Evolutionary conservation across 1,284 basidiomycete genomes (phyloP).

Genomic region (Heterobasidion annosum): DNA sequence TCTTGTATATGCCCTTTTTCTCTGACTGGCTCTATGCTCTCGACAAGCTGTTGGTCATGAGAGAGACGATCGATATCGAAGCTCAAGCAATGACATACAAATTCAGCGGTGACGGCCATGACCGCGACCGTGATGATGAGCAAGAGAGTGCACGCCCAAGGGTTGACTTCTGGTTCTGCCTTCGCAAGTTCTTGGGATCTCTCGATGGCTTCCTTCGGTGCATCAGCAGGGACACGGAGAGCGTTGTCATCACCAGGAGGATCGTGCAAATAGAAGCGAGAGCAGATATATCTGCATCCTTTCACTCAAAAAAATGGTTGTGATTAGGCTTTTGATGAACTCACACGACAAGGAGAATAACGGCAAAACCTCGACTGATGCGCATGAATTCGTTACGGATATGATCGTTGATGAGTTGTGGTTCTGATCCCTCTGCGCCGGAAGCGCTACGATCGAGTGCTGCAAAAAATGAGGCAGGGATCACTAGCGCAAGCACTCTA

Average conservation of each 20-base stretch:
- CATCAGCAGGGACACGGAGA: slow-evolving; percentile 29
- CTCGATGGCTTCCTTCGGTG: slow-evolving; percentile 31
- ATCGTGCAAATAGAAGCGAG: slow-evolving; percentile 58
- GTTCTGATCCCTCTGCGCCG: slow-evolving; percentile 14
- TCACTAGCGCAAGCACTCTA: slow-evolving; percentile 51
- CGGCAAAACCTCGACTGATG: slow-evolving; percentile 53
- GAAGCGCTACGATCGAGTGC: slow-evolving; percentile 37
- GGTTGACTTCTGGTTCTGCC: slow-evolving; percentile 47
- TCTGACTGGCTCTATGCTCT: slow-evolving; percentile 47
- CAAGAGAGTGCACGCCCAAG: slow-evolving; percentile 47
- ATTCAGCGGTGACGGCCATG: slow-evolving; percentile 62
- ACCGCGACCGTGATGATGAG: slow-evolving; percentile 44
- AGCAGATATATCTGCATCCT: slow-evolving; percentile 43
- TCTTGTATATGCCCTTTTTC: slow-evolving; percentile 29
- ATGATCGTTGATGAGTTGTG: slow-evolving; percentile 25
- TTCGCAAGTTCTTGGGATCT: slow-evolving; percentile 30
- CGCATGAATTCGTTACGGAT: slow-evolving; percentile 37
- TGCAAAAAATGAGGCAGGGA: slow-evolving; percentile 60
- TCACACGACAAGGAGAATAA: slow-evolving; percentile 52
- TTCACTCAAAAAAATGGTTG: background rate
- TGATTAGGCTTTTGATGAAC: slow-evolving; percentile 12
- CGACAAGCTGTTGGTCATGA: slow-evolving; percentile 37
- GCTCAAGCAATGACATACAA: slow-evolving; percentile 28
- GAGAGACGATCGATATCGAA: background rate
- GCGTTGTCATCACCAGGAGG: slow-evolving; percentile 52